A percentile compares a stretch with the other conserved stretches of the same genome.
phyloP scores from a whole-genome alignment of 768 basidiomycete species.

The Boletus insuetus region DNA sequence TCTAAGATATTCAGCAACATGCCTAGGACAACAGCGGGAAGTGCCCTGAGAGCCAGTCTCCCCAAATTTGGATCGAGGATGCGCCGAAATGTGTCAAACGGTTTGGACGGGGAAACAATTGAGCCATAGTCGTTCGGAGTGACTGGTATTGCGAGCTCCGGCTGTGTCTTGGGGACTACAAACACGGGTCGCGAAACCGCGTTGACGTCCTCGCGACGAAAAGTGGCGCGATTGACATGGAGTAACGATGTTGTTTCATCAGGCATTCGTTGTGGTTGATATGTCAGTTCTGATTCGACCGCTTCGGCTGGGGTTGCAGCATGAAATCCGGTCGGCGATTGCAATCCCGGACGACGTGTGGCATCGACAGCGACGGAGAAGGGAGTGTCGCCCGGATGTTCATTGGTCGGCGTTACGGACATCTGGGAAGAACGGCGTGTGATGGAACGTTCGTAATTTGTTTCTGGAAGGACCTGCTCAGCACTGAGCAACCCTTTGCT shows the following conservation, averaged over 20 bases:
- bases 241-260: slow-evolving; percentile 24
- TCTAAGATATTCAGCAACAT: slow-evolving; percentile 87
- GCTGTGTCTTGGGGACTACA: slow-evolving; percentile 2
- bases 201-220: neutral
- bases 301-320: neutral
- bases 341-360: neutral
- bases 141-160: slow-evolving; percentile 5
- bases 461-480: neutral
- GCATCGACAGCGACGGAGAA: slow-evolving; percentile 1
- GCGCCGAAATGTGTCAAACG: slow-evolving; percentile 5
- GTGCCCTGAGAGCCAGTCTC: slow-evolving; percentile 33
- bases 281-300: neutral
- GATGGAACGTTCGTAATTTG: neutral
- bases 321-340: neutral
- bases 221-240: slow-evolving; percentile 7
- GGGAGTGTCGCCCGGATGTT: neutral
- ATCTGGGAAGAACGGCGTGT: slow-evolving; percentile 8
- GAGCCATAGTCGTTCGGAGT: slow-evolving; percentile 10
- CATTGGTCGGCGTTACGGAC: slow-evolving; percentile 23
- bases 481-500: neutral
- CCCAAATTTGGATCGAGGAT: slow-evolving; percentile 19
- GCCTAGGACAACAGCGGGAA: slow-evolving; percentile 88
- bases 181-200: neutral
- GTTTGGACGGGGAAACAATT: slow-evolving; percentile 1
- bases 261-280: neutral